Evolutionary conservation across 176 grass and related monocot genomes (phyloP).

Genomic region (Rhynchospora pubera): DNA sequence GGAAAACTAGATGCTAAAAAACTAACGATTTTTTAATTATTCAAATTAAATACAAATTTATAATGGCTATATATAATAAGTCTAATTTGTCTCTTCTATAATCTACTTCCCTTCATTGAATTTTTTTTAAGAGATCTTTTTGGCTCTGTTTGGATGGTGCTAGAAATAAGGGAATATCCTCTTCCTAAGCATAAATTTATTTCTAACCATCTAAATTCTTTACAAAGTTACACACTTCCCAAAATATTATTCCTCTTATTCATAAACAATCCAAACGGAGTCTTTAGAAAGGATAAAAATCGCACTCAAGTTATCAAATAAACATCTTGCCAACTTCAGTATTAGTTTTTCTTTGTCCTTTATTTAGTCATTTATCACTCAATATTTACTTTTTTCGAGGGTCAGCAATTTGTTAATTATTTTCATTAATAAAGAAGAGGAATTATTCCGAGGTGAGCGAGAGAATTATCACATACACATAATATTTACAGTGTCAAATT

Average conservation of each 20-base stretch:
- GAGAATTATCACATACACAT: not conserved
- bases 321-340: not conserved
- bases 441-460: too few species aligned
- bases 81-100: not conserved
- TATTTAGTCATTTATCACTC: not conserved
- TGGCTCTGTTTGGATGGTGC: too few species aligned
- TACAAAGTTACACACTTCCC: too few species aligned
- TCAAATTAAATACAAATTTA: not conserved
- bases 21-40: not conserved
- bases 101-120: not conserved
- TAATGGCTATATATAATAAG: not conserved
- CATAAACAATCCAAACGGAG: too few species aligned
- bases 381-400: not conserved
- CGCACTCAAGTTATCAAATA: too few species aligned
- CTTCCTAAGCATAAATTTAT: too few species aligned
- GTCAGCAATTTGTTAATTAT: too few species aligned
- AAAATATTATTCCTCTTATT: too few species aligned
- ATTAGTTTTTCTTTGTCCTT: not conserved
- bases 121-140: not conserved
- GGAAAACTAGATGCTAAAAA: not conserved
- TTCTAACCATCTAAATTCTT: too few species aligned
- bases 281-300: not conserved
- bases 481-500: not conserved
- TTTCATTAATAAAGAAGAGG: too few species aligned
- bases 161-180: too few species aligned